Evolutionary conservation across 1,139 yeast species (phyloP).

Genomic region (Sugiyamaella sp.): DNA sequence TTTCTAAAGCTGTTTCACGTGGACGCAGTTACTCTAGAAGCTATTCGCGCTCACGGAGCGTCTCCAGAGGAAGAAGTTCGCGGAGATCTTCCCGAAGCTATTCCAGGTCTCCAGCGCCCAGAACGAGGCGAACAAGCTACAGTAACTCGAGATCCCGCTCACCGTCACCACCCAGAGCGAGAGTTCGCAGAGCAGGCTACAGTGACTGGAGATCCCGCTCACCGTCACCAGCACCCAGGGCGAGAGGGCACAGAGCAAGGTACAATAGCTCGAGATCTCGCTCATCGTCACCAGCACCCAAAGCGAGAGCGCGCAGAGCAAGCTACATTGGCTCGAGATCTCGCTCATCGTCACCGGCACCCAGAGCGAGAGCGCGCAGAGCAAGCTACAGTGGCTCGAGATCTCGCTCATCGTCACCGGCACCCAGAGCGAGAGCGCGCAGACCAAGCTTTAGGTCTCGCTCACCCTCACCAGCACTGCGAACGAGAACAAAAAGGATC

Average conservation of each 20-base stretch:
- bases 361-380: conserved; percentile 20
- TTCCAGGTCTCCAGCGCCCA: background rate
- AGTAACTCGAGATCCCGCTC: conserved; percentile 18
- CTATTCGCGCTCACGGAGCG: conserved; percentile 19
- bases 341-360: conserved; percentile 9
- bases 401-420: conserved; percentile 18
- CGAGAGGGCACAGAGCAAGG: too few relatives aligned
- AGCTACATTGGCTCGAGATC: conserved; percentile 32
- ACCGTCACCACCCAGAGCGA: too few relatives aligned
- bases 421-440: conserved; percentile 20
- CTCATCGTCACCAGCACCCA: background rate
- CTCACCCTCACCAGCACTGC: conserved; percentile 26
- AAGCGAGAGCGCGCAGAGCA: conserved; percentile 23
- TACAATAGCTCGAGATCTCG: background rate
- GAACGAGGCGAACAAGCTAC: too few relatives aligned
- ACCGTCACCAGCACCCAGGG: too few relatives aligned
- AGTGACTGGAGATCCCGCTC: conserved; percentile 18
- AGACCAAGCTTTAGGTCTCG: conserved; percentile 22
- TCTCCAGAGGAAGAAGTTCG: conserved; percentile 30
- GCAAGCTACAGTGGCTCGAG: conserved; percentile 32
- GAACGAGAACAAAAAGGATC: too few relatives aligned
- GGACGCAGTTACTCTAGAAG: conserved; percentile 15
- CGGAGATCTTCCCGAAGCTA: background rate
- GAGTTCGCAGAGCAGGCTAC: too few relatives aligned
- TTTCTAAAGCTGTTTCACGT: conserved; percentile 9